Percentiles rank a stretch among this genome's conserved stretches.
Conservation (phyloP, 1,139 yeast species). For the Blastobotrys raffinosifermentans region DNA sequence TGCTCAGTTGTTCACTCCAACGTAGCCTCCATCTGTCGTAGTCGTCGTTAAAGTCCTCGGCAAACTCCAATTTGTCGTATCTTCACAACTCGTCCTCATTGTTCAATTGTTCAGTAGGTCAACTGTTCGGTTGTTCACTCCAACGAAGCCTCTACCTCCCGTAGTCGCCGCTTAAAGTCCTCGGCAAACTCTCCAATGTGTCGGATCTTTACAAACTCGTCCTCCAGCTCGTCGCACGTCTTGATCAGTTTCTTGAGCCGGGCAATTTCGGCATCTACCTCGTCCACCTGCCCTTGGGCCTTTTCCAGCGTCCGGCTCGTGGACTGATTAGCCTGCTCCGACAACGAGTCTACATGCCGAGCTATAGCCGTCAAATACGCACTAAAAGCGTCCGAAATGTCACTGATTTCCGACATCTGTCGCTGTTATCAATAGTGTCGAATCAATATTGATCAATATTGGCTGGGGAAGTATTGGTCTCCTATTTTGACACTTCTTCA, state of each 20-base stretch:
- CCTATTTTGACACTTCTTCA: no score
- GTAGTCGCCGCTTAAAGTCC: slow-evolving; percentile 38
- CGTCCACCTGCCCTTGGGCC: slow-evolving; percentile 15
- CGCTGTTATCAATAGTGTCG: no score
- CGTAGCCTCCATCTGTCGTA: no score
- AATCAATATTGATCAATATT: no score
- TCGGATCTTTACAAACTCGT: slow-evolving; percentile 60
- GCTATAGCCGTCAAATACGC: slow-evolving; percentile 16
- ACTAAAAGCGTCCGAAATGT: slow-evolving; percentile 6
- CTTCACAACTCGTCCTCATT: no score
- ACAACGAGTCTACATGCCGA: slow-evolving; percentile 19
- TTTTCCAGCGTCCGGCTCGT: slow-evolving; percentile 17
- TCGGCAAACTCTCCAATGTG: slow-evolving; percentile 50
- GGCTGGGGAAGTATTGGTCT: no score
- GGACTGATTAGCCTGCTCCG: slow-evolving; percentile 22
- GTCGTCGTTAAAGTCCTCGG: no score
- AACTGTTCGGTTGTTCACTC: slow-evolving; percentile 1
- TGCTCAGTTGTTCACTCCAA: no score
- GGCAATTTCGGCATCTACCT: slow-evolving; percentile 40
- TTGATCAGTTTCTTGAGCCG: slow-evolving; percentile 40
- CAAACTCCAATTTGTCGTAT: no score
- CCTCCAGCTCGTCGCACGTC: slow-evolving; percentile 52
- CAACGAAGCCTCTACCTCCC: slow-evolving; percentile 14
- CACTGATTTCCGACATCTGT: slow-evolving; percentile 10
- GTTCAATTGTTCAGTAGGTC: no score